Conservation (phyloP, 169 alveolate species). For the Cyclospora cayetanensis region DNA sequence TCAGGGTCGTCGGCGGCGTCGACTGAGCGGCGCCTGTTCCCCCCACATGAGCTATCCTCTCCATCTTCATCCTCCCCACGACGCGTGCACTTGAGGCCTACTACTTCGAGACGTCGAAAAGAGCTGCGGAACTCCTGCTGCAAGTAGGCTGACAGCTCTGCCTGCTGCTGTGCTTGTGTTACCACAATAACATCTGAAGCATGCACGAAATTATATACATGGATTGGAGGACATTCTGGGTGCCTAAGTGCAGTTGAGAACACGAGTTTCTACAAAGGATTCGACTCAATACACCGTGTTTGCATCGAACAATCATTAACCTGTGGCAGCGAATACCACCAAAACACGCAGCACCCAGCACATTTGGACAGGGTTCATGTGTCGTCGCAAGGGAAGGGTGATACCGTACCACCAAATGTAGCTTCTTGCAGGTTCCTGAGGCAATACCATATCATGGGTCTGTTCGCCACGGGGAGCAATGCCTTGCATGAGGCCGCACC, state of each 20-base stretch:
- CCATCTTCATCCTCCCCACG: constrained; percentile 67
- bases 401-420: constrained; percentile 63
- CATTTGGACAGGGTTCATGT: too few relatives aligned
- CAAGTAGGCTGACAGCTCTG: constrained; percentile 60
- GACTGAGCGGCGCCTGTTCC: constrained; percentile 41
- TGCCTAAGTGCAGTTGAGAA: too few relatives aligned
- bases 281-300: too few relatives aligned
- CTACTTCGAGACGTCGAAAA: constrained; percentile 70
- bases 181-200: constrained; percentile 66
- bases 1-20: constrained; percentile 46
- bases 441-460: constrained; percentile 72
- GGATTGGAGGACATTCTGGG: neutral
- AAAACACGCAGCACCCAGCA: too few relatives aligned
- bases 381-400: too few relatives aligned
- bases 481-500: constrained; percentile 68
- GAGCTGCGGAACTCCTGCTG: constrained; percentile 66
- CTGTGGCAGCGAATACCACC: too few relatives aligned
- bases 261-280: too few relatives aligned
- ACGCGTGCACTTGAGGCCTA: constrained; percentile 65
- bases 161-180: constrained; percentile 63
- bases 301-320: too few relatives aligned
- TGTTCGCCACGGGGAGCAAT: constrained; percentile 67
- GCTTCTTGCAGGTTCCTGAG: constrained; percentile 70
- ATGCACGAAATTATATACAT: neutral
- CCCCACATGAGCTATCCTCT: constrained; percentile 19